Base-by-base conservation (phyloP, 495 filamentous ascomycete species). In the Xanthoparmelia taractica region DNA sequence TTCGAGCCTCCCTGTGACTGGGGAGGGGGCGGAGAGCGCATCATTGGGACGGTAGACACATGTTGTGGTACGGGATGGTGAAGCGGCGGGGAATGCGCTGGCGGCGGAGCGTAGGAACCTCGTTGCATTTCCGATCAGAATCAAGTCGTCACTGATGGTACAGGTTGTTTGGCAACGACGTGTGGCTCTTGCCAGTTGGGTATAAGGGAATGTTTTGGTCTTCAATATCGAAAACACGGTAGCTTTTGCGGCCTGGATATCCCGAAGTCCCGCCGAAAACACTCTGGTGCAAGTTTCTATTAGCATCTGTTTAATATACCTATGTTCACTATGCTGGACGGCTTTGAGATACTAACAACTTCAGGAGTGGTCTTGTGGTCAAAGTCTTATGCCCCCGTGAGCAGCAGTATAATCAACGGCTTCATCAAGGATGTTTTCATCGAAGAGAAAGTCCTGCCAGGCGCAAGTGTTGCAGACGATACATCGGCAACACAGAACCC, bases 61-160 rank as follows among this genome's bases (percentile, higher is more conserved):
- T 97, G 95, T 72, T 97, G 95, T 54, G 95, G 95, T 54, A 97
- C 92, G 34, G 94, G 94, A 74, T 99, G 94, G 77, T 99, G 94
- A 65, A 99, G 87, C 48, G 94, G 95, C 70, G 94, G 94, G 66
- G 94, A 96, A 68, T 90, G 88, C 62, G 89, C 87, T 48, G 85
- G 87, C 31, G 85, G 82, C 59, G 85, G 84, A 68, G 84, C 86
- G 77, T 91, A 96, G 56, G 82, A 80, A 66, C 82, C 78, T 72
- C 91, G 87, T 75, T 97, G 93, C 92, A 96, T 96, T 23, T 48
- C 34, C 47, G 6, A 18, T 45, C 47, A 18, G 27, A 2, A 20
- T 18, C 18, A 33, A 8, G 4, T 2, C 20, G 34, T 33, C 18
- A 2, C 15, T 18, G 29, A n/a, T n/a, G 2, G 20, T 17, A 3